These are phyloP conservation scores for Pseudopithomyces maydicus DNA, from an alignment of 2,329 filamentous ascomycete species.

Conservation along the genomic window DNA sequence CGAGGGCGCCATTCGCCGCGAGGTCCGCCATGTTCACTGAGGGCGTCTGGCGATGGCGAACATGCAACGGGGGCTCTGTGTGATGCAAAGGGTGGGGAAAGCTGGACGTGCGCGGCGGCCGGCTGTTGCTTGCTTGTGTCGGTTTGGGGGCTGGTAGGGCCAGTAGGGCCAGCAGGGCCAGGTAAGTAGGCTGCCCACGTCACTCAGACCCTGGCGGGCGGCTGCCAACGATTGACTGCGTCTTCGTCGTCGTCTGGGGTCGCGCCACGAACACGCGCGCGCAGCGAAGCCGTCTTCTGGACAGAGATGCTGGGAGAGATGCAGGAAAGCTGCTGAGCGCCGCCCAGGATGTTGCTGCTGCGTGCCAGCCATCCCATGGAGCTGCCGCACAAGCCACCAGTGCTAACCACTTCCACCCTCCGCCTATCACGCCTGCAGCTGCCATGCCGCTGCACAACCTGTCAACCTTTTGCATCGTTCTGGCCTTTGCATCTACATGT, in stretches of 20 bases:
- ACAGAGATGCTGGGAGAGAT: background rate
- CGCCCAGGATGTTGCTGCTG: background rate
- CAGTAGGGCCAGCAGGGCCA: background rate
- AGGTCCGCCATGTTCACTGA: constrained; percentile 4
- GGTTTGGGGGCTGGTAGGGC: background rate
- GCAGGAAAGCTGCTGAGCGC: background rate
- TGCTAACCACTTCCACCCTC: background rate
- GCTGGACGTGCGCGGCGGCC: constrained; percentile 29
- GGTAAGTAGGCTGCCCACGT: background rate
- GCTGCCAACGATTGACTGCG: background rate
- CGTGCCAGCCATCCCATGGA: background rate
- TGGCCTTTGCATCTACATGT: background rate
- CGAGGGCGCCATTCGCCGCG: constrained; percentile 4
- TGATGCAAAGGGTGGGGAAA: constrained; percentile 6
- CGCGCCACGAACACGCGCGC: background rate
- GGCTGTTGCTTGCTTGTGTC: constrained; percentile 15
- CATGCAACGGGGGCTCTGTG: constrained; percentile 1
- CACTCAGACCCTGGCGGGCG: background rate
- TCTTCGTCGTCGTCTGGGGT: background rate
- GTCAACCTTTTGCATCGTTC: background rate
- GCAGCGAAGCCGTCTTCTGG: background rate
- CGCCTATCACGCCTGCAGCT: constrained; percentile 2
- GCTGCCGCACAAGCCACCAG: background rate
- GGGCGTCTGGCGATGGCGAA: constrained; percentile 4
- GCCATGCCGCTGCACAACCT: background rate